phyloP scores from a whole-genome alignment of 345 rosid species.

The Viola odorata region DNA sequence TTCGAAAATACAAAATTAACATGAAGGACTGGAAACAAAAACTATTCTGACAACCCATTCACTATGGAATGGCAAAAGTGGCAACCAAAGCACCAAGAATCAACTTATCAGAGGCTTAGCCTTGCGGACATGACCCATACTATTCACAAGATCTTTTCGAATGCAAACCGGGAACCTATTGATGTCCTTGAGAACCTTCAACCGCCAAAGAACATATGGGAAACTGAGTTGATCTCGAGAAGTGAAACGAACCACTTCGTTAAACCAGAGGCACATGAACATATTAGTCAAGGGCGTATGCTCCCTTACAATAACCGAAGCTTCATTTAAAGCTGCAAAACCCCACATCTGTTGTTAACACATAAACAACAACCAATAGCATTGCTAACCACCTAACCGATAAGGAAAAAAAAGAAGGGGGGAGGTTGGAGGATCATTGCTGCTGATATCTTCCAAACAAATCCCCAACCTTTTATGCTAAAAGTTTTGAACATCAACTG shows the following conservation, averaged over 20 bases:
- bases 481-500: no score
- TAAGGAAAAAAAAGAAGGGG: not conserved
- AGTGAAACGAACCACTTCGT: conserved; percentile 87
- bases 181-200: conserved; percentile 59
- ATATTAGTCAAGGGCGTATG: conserved; percentile 65
- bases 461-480: not conserved
- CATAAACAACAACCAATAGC: not conserved
- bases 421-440: not conserved
- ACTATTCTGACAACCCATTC: not conserved
- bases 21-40: not conserved
- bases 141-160: conserved; percentile 88
- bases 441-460: not conserved
- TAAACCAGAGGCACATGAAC: conserved; percentile 96
- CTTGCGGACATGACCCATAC: conserved; percentile 85
- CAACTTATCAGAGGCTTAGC: conserved; percentile 56
- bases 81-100: not conserved
- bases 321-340: conserved; percentile 75
- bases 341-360: conserved; percentile 3
- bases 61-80: not conserved
- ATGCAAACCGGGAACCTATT: conserved; percentile 85
- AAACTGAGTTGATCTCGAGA: conserved; percentile 94
- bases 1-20: not conserved
- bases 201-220: conserved; percentile 85
- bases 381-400: not conserved
- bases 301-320: conserved; percentile 86